Conservation (phyloP, 2,329 filamentous ascomycete species). For the Phialemonium atrogriseum region DNA sequence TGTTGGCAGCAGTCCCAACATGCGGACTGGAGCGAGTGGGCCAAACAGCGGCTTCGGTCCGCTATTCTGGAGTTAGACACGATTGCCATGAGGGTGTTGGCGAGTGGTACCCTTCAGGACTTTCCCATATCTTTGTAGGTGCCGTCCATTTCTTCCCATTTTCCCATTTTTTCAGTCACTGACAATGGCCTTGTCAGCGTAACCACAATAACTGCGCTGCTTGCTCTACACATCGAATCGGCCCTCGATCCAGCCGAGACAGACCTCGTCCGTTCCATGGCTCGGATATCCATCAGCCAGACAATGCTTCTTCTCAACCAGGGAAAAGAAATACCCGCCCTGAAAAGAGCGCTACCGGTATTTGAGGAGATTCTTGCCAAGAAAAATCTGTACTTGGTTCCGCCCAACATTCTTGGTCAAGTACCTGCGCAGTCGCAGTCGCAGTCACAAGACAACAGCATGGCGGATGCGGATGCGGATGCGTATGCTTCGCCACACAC, state of each 20-base stretch:
- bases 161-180: constrained; percentile 9
- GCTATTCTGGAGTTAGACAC: constrained; percentile 15
- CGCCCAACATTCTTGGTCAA: constrained; percentile 10
- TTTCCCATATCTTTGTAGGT: constrained; percentile 15
- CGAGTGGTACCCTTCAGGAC: constrained; percentile 12
- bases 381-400: constrained; percentile 13
- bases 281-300: constrained; percentile 16
- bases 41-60: constrained; percentile 13
- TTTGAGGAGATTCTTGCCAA: constrained; percentile 16
- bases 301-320: constrained; percentile 15
- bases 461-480: constrained; percentile 9
- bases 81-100: constrained; percentile 16
- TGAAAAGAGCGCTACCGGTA: constrained; percentile 15
- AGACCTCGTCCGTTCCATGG: constrained; percentile 16
- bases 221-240: constrained; percentile 16
- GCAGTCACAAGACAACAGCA: constrained; percentile 12
- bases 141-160: constrained; percentile 8
- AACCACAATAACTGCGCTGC: constrained; percentile 15
- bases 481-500: constrained; percentile 10
- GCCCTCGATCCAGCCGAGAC: constrained; percentile 14
- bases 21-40: constrained; percentile 15
- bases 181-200: constrained; percentile 7
- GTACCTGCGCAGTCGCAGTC: constrained; percentile 5
- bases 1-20: constrained; percentile 12
- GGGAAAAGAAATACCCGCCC: constrained; percentile 14